These are phyloP conservation scores for Manihot esculenta DNA, from an alignment of 441 rosid species.

Conservation along the genomic window DNA sequence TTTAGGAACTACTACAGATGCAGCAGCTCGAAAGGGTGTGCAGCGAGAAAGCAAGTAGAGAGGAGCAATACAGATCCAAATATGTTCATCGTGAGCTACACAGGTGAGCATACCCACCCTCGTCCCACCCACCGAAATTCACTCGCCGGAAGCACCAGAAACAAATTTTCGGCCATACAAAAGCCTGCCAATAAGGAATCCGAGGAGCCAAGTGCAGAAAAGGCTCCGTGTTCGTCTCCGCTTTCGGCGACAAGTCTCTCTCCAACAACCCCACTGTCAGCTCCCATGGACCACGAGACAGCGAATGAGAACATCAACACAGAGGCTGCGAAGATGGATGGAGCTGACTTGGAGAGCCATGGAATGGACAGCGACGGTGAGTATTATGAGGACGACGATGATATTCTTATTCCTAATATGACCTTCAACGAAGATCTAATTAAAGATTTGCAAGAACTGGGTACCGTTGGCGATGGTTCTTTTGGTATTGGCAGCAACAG, in stretches of 20 bases:
- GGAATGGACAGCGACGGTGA: slow-evolving; percentile 20
- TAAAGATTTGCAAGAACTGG: slow-evolving; percentile 37
- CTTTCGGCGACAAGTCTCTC: slow-evolving; percentile 40
- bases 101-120: slow-evolving; percentile 85
- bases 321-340: slow-evolving; percentile 26
- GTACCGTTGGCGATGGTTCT: slow-evolving; percentile 18
- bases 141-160: slow-evolving; percentile 81
- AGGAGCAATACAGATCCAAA: slow-evolving; percentile 58
- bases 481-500: slow-evolving; percentile 12
- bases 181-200: slow-evolving; percentile 25
- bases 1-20: slow-evolving; percentile 88
- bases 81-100: slow-evolving; percentile 60
- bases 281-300: slow-evolving; percentile 23
- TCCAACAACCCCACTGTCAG: slow-evolving; percentile 49
- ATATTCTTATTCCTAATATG: slow-evolving; percentile 55
- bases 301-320: slow-evolving; percentile 16
- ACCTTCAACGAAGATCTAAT: slow-evolving; percentile 54
- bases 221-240: slow-evolving; percentile 24
- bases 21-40: slow-evolving; percentile 83
- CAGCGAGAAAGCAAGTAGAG: slow-evolving; percentile 88
- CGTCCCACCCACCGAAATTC: slow-evolving; percentile 84
- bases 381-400: slow-evolving; percentile 30
- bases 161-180: slow-evolving; percentile 36
- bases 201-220: slow-evolving; percentile 22
- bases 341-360: slow-evolving; percentile 20